Base-by-base conservation (phyloP, 2,329 filamentous ascomycete species). In the Ceratocystis colombiana region DNA sequence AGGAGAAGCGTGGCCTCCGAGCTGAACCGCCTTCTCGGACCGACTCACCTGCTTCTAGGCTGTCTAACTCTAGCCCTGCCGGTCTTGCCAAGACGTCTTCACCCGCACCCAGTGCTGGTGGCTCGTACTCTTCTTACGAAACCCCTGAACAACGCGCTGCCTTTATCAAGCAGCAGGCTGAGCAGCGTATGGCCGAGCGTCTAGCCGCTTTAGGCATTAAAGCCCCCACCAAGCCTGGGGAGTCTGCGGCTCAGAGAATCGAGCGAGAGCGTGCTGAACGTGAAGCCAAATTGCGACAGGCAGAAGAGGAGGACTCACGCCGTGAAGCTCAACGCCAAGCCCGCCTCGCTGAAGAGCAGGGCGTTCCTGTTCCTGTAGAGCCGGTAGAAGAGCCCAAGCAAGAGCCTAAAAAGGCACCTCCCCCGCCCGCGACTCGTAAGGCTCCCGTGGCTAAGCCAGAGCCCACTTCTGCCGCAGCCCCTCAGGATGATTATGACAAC, bases 81-180 rank as follows among this genome's bases (percentile, higher is more conserved):
- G 72, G 75, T 22, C 63, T 63, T 10, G 59, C 64, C 8, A 64
- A 68, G 17, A 67, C 68, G 1, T 74, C 80, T n/a, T 80, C 80
- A 4, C 78, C 81, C 17, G 72, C 78, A 17, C 73, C 79, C 37
- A 76, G 80, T 25, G 78, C 80, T 10, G 79, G 78, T 22, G 82
- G 84, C 37, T 87, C 88, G 0, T 95, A 96, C 73, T 83, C 89
- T 1, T 84, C 90, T 3, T 95, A 94, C 74, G 90, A 89, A 76
- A 96, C 92, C 0, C 88, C 92, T 0, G 92, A 97, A 75, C 93
- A 99, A 72, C 85, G 94, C 66, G 91, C 95, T 45, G 91, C 93
- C 4, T 96, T 95, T 72, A 96, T 97, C 73, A 96, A 95, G 74
- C 92, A 96, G 75, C 93, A 96, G 74, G 95, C 94, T 7, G 92